Conservation (phyloP, 768 basidiomycete species). For the Mrakia blollopis region DNA sequence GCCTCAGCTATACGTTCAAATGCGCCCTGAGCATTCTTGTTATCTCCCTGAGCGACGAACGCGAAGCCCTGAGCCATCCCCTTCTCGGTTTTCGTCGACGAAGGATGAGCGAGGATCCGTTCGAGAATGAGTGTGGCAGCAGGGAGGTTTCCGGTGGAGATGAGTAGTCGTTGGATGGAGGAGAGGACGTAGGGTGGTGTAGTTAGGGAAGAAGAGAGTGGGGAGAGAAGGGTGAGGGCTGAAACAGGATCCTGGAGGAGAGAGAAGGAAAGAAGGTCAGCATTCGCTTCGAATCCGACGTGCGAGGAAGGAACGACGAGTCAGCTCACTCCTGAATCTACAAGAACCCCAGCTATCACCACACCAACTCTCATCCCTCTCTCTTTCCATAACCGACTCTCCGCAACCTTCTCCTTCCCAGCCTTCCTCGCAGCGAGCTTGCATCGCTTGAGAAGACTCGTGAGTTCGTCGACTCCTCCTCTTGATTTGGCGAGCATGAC, state of each 20-base stretch:
- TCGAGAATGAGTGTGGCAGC: neutral
- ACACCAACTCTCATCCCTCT: conserved; percentile 18
- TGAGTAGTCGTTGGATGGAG: neutral
- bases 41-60: conserved; percentile 2
- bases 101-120: neutral
- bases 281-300: no score
- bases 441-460: conserved; percentile 8
- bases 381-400: conserved; percentile 15
- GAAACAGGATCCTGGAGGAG: conserved; percentile 14
- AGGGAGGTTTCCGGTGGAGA: conserved; percentile 12
- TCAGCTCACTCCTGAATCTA: conserved; percentile 18
- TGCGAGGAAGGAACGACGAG: neutral
- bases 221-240: conserved; percentile 18
- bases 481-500: conserved; percentile 27
- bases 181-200: conserved; percentile 17
- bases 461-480: conserved; percentile 27
- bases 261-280: neutral
- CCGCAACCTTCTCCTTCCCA: neutral
- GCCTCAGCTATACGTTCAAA: neutral
- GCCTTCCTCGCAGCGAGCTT: neutral
- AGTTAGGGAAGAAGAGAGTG: neutral
- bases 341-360: conserved; percentile 11
- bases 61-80: neutral
- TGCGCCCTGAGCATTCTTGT: neutral
- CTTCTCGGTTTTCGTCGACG: neutral